Base-by-base conservation (phyloP, 371 early-diverging fungal species). In the Sporodiniella umbellata region DNA sequence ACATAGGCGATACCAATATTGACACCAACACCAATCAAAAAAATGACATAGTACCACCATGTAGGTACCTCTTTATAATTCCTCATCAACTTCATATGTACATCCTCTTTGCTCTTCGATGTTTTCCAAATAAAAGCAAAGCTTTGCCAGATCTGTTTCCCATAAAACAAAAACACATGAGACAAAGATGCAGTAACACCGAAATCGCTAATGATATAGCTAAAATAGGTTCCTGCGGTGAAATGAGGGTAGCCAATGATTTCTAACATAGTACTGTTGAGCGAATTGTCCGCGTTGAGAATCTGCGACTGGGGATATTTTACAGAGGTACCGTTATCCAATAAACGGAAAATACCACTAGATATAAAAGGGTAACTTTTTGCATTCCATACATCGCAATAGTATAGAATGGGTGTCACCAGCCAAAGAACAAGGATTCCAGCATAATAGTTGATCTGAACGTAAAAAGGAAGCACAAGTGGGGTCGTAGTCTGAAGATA, bases 41-140 rank as follows among this genome's bases (percentile, higher is more conserved):
- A 89, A 28, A 86, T 58, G 5, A 56, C 39, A 39, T 72, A 64
- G 39, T 90, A 90, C 92, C 92, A 90, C 84, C 83, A 84, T 33
- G 67, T 68, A 2, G 92, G 92, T 18, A 89, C 58, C 53, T 72
- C 73, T 56, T 63, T 51, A 28, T 64, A 70, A 11, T 58, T 56
- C 4, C 35, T 15, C 72, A 72, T 72, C 23, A 68, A 37, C 7
- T 47, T 38, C 48, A 58, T 63, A 37, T 72, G 72, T 26, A 66
- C 52, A 57, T 70, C 70, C 12, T 18, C 26, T 3, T 52, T 31
- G 0, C 12, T 18, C 12, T 19, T 10, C 22, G 40, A 19, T 14
- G 19, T 47, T 10, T 23, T 35, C 4, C 33, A 14, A 1, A 12
- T 22, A 14, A 7, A 12, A 6, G 2, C 19, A 21, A 53, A 53